phyloP scores from a whole-genome alignment of 768 basidiomycete genomes.

The Chalciporus piperatus region DNA sequence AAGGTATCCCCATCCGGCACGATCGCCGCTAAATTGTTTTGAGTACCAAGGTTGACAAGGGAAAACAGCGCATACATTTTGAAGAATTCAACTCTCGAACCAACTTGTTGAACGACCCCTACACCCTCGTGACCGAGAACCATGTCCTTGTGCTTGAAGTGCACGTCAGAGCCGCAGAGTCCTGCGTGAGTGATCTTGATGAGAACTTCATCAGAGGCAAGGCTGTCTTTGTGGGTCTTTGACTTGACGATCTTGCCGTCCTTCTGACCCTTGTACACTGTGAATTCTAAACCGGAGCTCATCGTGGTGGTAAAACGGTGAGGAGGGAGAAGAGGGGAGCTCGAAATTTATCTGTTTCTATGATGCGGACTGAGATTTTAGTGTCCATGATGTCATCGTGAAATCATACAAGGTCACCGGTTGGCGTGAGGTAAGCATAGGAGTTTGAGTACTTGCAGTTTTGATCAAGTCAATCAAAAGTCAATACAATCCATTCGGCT shows the following conservation, averaged over 20 bases:
- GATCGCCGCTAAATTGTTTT: constrained; percentile 28
- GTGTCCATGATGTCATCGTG: constrained; percentile 9
- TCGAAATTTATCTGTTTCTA: background rate
- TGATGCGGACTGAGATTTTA: too few relatives aligned
- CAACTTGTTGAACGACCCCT: constrained; percentile 33
- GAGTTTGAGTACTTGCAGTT: too few relatives aligned
- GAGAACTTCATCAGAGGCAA: constrained; percentile 29
- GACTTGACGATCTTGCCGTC: constrained; percentile 19
- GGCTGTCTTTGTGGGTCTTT: constrained; percentile 10
- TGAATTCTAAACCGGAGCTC: constrained; percentile 25
- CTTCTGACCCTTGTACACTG: constrained; percentile 30
- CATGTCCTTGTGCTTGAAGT: constrained; percentile 30
- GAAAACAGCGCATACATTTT: constrained; percentile 27
- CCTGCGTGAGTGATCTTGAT: constrained; percentile 34
- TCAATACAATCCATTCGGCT: too few relatives aligned
- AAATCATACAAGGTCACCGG: too few relatives aligned
- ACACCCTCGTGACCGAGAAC: constrained; percentile 42
- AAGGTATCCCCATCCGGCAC: constrained; percentile 37
- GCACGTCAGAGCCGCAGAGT: constrained; percentile 40
- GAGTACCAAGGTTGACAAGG: background rate
- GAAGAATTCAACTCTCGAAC: constrained; percentile 30
- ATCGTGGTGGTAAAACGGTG: background rate
- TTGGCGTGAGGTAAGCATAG: too few relatives aligned
- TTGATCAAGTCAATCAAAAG: too few relatives aligned
- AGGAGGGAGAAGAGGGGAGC: background rate